These are phyloP conservation scores for Caryopteris hybrid DNA, from an alignment of 305 asterid genomes.

Conservation along the genomic window DNA sequence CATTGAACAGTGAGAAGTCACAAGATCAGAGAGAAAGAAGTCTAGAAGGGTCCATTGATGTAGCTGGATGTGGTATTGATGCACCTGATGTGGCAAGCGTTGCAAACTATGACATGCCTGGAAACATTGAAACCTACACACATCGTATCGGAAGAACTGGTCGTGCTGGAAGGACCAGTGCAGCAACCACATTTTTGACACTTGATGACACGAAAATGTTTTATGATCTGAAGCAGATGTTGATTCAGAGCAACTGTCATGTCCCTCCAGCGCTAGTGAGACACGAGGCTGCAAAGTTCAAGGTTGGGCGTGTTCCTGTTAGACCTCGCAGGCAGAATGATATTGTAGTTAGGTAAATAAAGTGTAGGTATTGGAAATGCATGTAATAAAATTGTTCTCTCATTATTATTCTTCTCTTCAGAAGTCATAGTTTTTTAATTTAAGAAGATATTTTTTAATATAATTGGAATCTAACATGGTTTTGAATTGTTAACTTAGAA, in stretches of 20 bases:
- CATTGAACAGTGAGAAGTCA: constrained; percentile 81
- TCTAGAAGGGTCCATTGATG: constrained; percentile 80
- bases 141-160: constrained; percentile 95
- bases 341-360: constrained; percentile 42
- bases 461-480: too few species aligned
- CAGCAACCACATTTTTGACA: constrained; percentile 81
- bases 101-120: constrained; percentile 77
- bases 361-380: too few species aligned
- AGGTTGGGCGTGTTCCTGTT: constrained; percentile 69
- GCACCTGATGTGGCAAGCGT: constrained; percentile 86
- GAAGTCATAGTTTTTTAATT: too few species aligned
- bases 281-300: constrained; percentile 82
- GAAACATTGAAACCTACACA: constrained; percentile 72
- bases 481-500: too few species aligned
- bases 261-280: constrained; percentile 86
- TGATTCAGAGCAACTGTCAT: constrained; percentile 66
- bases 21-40: constrained; percentile 82
- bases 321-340: constrained; percentile 75
- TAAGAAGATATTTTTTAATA: too few species aligned
- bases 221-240: constrained; percentile 85
- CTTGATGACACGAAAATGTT: constrained; percentile 64
- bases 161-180: constrained; percentile 94
- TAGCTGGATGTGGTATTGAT: constrained; percentile 88
- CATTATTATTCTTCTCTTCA: too few species aligned
- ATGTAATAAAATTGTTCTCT: too few species aligned